Conservation (phyloP, 140 eudicot genomes). For the Erigeron philadelphicus region DNA sequence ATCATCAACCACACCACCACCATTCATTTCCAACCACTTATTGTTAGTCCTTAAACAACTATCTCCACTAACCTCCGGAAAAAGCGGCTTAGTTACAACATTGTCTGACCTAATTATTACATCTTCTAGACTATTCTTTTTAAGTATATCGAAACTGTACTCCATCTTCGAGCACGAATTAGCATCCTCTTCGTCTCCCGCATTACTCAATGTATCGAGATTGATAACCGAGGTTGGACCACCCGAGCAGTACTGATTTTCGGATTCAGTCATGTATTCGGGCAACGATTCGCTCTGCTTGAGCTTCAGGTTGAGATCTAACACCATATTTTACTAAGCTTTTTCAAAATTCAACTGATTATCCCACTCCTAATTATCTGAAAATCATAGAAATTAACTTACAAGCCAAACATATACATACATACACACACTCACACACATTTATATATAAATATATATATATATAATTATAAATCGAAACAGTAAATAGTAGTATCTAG, state of each 20-base stretch:
- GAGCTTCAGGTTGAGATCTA: constrained; percentile 40
- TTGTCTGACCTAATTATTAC: constrained; percentile 30
- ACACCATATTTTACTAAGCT: constrained; percentile 14
- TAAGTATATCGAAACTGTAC: constrained; percentile 43
- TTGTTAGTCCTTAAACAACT: not conserved
- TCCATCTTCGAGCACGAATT: constrained; percentile 24
- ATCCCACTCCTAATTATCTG: not conserved
- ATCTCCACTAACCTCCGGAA: constrained; percentile 33
- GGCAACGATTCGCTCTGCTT: constrained; percentile 21
- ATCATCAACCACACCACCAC: constrained; percentile 26
- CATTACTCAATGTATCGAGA: constrained; percentile 36
- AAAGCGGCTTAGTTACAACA: constrained; percentile 40
- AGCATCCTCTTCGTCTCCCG: constrained; percentile 44
- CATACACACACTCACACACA: not conserved
- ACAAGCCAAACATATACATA: not conserved
- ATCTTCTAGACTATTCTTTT: constrained; percentile 12
- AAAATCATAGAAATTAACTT: not conserved
- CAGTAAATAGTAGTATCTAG: no score
- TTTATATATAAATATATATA: no score
- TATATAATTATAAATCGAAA: no score
- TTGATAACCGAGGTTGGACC: constrained; percentile 39
- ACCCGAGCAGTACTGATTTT: not conserved
- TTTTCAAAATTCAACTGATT: not conserved
- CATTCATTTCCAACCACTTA: constrained; percentile 30
- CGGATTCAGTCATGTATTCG: constrained; percentile 28